Evolutionary conservation across 139 green algal species (phyloP), one percentile per base, ranked within the genome.

Genomic region (Bryopsis sp.): DNA sequence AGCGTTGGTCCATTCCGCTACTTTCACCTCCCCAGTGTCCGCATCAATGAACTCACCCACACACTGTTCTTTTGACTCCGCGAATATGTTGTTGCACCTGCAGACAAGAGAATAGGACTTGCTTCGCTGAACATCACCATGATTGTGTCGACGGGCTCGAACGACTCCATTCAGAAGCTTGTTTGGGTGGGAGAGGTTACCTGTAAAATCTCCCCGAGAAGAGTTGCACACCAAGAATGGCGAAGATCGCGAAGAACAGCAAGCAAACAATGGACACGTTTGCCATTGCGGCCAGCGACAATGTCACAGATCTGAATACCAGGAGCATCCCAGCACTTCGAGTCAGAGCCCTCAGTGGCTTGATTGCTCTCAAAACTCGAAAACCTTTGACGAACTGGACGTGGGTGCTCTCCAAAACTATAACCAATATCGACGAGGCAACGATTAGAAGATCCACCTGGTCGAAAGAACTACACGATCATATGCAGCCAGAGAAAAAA

Each of bases 221-320:
- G 3, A 94, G 81, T 72, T 94, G 85, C 46, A 90, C 79, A 3
- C 87, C 89, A 37, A 96, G 72, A 63, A 94, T 92, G 68, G 81
- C 88, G 74, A 94, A 96, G 38, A 96, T 86, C 39, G 90, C 33
- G 74, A 92, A 89, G 61, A 88, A 85, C 2, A 96, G 75, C 39
- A 86, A 39, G 29, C 82, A 77, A 15, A 96, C 74, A 2, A 91
- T 64, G 64, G 79, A 78, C 2, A 96, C 86, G 58, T 94, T 93
- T 64, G 66, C 83, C 81, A 93, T 89, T 36, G 83, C 76, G 2
- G 78, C 75, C 47, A 92, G 62, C 26, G 67, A 84, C 28, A 85
- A 74, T 1, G 79, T 76, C n/a, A 93, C 66, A n/a, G 76, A 84
- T 68, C 70, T 71, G 38, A 64, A 64, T 34, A 94, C 85, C 48